Evolutionary conservation across 2,329 filamentous ascomycete species (phyloP).

Genomic region (Nectriaceae sp.): DNA sequence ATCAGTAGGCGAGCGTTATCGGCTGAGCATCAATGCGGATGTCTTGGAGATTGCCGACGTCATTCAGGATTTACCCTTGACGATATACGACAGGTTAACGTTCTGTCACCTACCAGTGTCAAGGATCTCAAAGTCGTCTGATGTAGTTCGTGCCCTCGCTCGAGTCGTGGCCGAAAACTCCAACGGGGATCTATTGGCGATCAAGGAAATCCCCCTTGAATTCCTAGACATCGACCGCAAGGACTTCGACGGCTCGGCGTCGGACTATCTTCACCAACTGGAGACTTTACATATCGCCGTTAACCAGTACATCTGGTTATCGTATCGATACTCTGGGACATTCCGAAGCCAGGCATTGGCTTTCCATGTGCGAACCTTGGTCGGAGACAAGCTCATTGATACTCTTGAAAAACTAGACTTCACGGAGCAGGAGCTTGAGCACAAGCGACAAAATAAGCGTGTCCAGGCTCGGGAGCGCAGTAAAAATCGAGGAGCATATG

Average conservation of each 20-base stretch:
- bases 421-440: slow-evolving; percentile 36
- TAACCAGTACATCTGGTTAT: slow-evolving; percentile 89
- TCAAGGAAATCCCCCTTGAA: slow-evolving; percentile 71
- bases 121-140: slow-evolving; percentile 49
- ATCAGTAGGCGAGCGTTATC: slow-evolving; percentile 65
- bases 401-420: slow-evolving; percentile 53
- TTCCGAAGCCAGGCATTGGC: slow-evolving; percentile 76
- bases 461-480: slow-evolving; percentile 17
- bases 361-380: slow-evolving; percentile 74
- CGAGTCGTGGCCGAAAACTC: slow-evolving; percentile 67
- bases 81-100: slow-evolving; percentile 71
- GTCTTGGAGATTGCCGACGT: slow-evolving; percentile 69
- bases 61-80: slow-evolving; percentile 72
- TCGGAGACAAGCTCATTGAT: slow-evolving; percentile 70
- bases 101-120: slow-evolving; percentile 72
- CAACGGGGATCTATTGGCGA: slow-evolving; percentile 69
- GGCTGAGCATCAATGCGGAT: slow-evolving; percentile 60
- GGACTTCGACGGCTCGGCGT: slow-evolving; percentile 36
- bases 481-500: slow-evolving; percentile 12
- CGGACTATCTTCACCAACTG: slow-evolving; percentile 65
- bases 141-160: slow-evolving; percentile 65
- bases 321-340: slow-evolving; percentile 81
- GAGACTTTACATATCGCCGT: slow-evolving; percentile 81
- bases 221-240: slow-evolving; percentile 65
- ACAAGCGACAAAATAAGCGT: slow-evolving; percentile 25